Percentiles rank a stretch among this genome's conserved stretches.
Evolutionary conservation across 495 filamentous ascomycete genomes (phyloP).

Genomic region (Lindgomyces ingoldianus): DNA sequence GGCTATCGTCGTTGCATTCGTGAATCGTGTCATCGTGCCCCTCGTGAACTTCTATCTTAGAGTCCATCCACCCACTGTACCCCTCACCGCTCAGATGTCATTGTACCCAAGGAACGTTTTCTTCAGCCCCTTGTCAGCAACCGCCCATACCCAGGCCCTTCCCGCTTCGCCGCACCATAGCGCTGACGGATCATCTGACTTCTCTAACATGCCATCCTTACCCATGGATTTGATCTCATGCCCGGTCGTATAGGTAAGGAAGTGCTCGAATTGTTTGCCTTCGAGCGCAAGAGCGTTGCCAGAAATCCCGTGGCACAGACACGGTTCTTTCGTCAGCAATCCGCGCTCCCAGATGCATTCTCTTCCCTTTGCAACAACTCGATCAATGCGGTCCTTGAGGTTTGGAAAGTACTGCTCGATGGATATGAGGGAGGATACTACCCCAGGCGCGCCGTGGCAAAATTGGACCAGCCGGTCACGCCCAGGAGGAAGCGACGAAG

Average conservation of each 20-base stretch:
- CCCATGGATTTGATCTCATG: constrained; percentile 54
- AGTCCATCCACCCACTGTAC: neutral
- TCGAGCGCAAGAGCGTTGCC: constrained; percentile 59
- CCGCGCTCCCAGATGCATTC: constrained; percentile 55
- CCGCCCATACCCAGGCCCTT: constrained; percentile 52
- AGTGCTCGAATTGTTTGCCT: constrained; percentile 50
- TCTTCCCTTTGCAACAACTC: constrained; percentile 50
- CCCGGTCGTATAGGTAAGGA: constrained; percentile 55
- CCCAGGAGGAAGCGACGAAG: constrained; percentile 47
- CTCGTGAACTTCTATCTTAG: constrained; percentile 13
- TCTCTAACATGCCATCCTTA: constrained; percentile 48
- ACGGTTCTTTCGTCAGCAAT: constrained; percentile 62
- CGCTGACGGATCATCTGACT: constrained; percentile 45
- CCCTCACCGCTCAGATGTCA: constrained; percentile 45
- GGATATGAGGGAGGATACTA: constrained; percentile 55
- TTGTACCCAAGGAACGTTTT: constrained; percentile 51
- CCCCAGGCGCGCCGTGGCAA: constrained; percentile 66
- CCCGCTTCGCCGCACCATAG: constrained; percentile 53
- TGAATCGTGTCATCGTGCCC: constrained; percentile 35
- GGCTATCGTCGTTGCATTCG: constrained; percentile 1
- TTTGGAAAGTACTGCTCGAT: constrained; percentile 54
- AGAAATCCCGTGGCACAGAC: constrained; percentile 64
- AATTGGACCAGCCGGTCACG: constrained; percentile 60
- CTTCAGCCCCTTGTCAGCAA: constrained; percentile 46
- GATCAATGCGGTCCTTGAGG: constrained; percentile 51